A percentile compares a stretch with the other conserved stretches of the same genome.
Conservation (phyloP, 163 green algal species). For the Volvox carteri region DNA sequence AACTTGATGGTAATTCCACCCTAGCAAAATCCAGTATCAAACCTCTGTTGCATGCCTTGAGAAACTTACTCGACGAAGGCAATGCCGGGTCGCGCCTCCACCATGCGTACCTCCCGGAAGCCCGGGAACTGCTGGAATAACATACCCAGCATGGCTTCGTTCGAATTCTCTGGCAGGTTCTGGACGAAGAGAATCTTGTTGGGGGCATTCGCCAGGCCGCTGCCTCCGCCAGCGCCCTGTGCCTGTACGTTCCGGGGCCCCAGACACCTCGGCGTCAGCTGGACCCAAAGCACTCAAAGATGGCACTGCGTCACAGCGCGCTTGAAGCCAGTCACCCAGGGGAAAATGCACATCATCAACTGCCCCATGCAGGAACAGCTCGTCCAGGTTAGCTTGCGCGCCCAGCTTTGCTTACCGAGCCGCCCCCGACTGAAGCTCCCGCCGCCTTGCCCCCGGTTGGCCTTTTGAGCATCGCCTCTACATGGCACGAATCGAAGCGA, state of each 20-base stretch:
- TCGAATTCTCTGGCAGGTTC: slow-evolving; percentile 92
- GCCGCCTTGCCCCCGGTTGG: slow-evolving; percentile 18
- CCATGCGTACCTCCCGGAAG: slow-evolving; percentile 95
- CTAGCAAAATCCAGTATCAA: too few species aligned
- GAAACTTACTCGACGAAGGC: slow-evolving; percentile 93
- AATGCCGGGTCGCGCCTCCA: slow-evolving; percentile 94
- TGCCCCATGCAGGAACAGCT: too few species aligned
- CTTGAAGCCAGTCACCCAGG: too few species aligned
- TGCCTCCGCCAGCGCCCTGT: background rate
- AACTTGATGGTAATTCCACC: too few species aligned
- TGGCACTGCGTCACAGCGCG: too few species aligned
- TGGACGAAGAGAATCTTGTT: slow-evolving; percentile 98
- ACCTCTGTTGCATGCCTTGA: background rate
- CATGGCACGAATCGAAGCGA: background rate
- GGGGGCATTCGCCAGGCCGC: slow-evolving; percentile 64
- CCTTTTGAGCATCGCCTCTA: slow-evolving; percentile 51
- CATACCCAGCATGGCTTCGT: slow-evolving; percentile 90
- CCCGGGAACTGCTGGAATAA: slow-evolving; percentile 97
- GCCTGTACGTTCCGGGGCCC: slow-evolving; percentile 1
- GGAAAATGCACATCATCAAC: too few species aligned
- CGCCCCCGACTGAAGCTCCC: background rate
- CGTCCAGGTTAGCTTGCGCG: too few species aligned
- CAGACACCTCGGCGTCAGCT: too few species aligned
- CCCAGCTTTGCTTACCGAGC: background rate
- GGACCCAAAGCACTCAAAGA: too few species aligned